These are phyloP conservation scores for Kokia cookei DNA, from an alignment of 441 rosid species.

Conservation along the genomic window DNA sequence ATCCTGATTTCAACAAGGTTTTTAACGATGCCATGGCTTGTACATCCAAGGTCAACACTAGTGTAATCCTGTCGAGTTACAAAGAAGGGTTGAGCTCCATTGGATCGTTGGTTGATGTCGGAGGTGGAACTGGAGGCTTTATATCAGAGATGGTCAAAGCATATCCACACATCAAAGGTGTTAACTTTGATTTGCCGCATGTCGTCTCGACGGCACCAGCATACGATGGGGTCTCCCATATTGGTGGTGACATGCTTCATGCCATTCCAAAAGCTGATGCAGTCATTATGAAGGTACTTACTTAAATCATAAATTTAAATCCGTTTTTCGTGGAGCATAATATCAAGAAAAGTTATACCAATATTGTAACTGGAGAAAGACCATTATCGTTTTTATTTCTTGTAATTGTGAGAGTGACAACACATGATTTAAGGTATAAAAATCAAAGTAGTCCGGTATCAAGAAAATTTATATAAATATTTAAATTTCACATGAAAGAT, in stretches of 20 bases:
- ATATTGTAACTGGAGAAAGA: neutral
- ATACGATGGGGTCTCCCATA: slow-evolving; percentile 22
- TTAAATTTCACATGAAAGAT: too few relatives aligned
- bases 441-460: neutral
- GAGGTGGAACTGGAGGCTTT: slow-evolving; percentile 31
- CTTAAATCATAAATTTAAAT: too few relatives aligned
- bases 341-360: neutral
- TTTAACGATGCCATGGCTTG: slow-evolving; percentile 30
- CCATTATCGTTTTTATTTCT: too few relatives aligned
- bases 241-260: slow-evolving; percentile 42
- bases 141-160: slow-evolving; percentile 29
- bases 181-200: slow-evolving; percentile 40
- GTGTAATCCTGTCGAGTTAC: slow-evolving; percentile 12
- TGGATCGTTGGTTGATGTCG: slow-evolving; percentile 35
- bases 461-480: too few relatives aligned
- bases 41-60: slow-evolving; percentile 9
- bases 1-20: slow-evolving; percentile 22
- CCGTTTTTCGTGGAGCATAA: too few relatives aligned
- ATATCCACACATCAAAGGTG: slow-evolving; percentile 30
- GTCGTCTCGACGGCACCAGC: slow-evolving; percentile 28
- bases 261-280: slow-evolving; percentile 41
- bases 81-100: slow-evolving; percentile 22
- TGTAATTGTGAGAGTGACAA: neutral
- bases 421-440: neutral
- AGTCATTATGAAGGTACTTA: slow-evolving; percentile 22